Base-by-base conservation (phyloP, 2,329 filamentous ascomycete species). In the Teratosphaeria viscida region DNA sequence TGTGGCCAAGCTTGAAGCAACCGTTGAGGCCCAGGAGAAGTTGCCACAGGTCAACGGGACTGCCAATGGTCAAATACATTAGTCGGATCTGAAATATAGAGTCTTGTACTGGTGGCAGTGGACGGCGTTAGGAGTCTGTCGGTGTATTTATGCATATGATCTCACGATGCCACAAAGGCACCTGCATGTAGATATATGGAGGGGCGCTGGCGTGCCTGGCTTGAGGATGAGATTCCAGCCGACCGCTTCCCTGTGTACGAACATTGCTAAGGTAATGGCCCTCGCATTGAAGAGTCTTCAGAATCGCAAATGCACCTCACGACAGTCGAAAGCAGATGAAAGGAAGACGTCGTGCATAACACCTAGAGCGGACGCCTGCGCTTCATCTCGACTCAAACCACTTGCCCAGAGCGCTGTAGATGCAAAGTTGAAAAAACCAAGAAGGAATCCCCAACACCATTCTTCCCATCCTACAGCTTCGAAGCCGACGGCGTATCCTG, bases 1-100 rank as follows among this genome's bases (percentile, higher is more conserved):
- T 10, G 62, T 67, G 39, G 69, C 68, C 27, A 67, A 68, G 55
- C 59, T 72, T 37, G 71, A 71, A 62, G 63, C 62, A 39, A 64
- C 67, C 54, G 66, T 67, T 35, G 65, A 66, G 52, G 62, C 61
- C 5, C 32, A 58, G 27, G 59, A 37, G 56, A 56, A 56, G 35
- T 23, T 23, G n/a, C 43, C n/a, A n/a, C 43, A 49, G 43, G 43
- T 49, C 43, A 19, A 49, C n/a, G 43, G 43, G 43, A 23, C 43
- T 49, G n/a, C 43, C 43, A 49, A 23, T 19, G 43, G 43, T 6
- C n/a, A n/a, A 7, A n/a, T n/a, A 23, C 43, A 49, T 23, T 23
- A 49, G 43, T 19, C 19, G 5, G 10, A 23, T n/a, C 8, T 19
- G 23, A 23, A 23, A 23, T 23, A 26, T 23, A 23, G 19, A 49